phyloP scores from a whole-genome alignment of 2,329 filamentous ascomycete genomes.

The Orbilia quercus region DNA sequence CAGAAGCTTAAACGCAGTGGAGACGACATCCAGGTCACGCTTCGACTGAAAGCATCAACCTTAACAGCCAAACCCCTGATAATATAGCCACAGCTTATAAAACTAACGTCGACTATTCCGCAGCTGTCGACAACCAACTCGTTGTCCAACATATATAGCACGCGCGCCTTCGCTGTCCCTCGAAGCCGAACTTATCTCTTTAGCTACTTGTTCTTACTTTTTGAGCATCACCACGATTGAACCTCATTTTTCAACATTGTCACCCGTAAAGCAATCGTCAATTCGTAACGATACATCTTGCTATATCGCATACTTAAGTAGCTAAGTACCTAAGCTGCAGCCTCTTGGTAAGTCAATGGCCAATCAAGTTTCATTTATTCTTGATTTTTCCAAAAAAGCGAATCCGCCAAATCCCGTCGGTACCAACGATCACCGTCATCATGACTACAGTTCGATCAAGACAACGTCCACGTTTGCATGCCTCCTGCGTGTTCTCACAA shows the following conservation, averaged over 20 bases:
- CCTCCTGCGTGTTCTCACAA: slow-evolving; percentile 28
- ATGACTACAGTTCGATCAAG: slow-evolving; percentile 14
- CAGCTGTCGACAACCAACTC: slow-evolving; percentile 27
- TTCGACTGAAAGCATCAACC: neutral
- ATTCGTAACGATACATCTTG: neutral
- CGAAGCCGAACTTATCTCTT: slow-evolving; percentile 25
- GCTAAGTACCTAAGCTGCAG: too few species aligned
- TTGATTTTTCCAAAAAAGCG: neutral
- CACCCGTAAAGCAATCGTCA: too few species aligned
- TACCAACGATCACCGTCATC: neutral
- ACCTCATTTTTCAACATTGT: neutral
- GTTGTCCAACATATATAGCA: slow-evolving; percentile 26
- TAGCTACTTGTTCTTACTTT: slow-evolving; percentile 4
- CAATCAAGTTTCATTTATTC: neutral
- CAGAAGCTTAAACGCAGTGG: slow-evolving; percentile 19
- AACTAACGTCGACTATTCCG: slow-evolving; percentile 28
- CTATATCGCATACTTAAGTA: neutral
- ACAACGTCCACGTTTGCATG: slow-evolving; percentile 33
- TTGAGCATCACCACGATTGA: neutral
- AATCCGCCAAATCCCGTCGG: neutral
- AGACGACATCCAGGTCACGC: slow-evolving; percentile 23
- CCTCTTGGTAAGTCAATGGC: neutral
- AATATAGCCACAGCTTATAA: slow-evolving; percentile 22
- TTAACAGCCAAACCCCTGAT: slow-evolving; percentile 28
- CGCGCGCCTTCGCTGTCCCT: slow-evolving; percentile 8